A percentile compares a stretch with the other conserved stretches of the same genome.
These are phyloP conservation scores for Venturia asperata DNA, from an alignment of 2,329 filamentous ascomycete species.

Conservation along the genomic window DNA sequence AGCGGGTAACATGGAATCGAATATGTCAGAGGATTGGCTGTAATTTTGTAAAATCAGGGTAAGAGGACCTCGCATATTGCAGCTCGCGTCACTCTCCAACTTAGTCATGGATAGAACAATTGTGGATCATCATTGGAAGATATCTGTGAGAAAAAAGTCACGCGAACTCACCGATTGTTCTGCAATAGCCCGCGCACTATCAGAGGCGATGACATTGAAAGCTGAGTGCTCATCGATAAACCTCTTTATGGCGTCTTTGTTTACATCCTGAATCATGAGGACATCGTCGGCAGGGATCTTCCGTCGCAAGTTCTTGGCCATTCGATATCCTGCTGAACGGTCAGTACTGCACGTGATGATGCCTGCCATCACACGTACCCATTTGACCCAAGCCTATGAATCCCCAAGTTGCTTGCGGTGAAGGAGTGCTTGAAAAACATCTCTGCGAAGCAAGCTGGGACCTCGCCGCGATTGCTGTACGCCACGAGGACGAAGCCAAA, in stretches of 20 bases:
- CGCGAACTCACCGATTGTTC: constrained; percentile 56
- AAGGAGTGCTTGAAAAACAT: constrained; percentile 18
- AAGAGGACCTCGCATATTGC: constrained; percentile 40
- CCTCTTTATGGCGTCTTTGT: constrained; percentile 47
- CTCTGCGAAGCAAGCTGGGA: background rate
- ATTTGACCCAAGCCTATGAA: constrained; percentile 56
- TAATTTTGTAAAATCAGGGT: constrained; percentile 55
- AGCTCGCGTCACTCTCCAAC: constrained; percentile 48
- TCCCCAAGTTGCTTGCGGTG: constrained; percentile 43
- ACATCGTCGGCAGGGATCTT: constrained; percentile 58
- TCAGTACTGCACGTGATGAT: constrained; percentile 15
- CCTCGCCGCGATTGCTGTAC: background rate
- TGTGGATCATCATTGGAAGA: constrained; percentile 43
- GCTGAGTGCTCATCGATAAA: constrained; percentile 51
- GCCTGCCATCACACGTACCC: constrained; percentile 39
- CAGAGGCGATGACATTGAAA: constrained; percentile 48
- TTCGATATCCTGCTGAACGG: constrained; percentile 53
- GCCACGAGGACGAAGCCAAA: constrained; percentile 13
- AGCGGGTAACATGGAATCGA: constrained; percentile 15
- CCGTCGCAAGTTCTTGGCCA: constrained; percentile 63
- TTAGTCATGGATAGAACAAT: constrained; percentile 61
- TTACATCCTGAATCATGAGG: constrained; percentile 59
- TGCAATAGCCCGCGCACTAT: constrained; percentile 54
- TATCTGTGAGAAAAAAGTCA: constrained; percentile 19
- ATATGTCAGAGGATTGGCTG: constrained; percentile 65